These are phyloP conservation scores for Papiliotrema laurentii DNA, from an alignment of 1,284 basidiomycete genomes.

Conservation along the genomic window DNA sequence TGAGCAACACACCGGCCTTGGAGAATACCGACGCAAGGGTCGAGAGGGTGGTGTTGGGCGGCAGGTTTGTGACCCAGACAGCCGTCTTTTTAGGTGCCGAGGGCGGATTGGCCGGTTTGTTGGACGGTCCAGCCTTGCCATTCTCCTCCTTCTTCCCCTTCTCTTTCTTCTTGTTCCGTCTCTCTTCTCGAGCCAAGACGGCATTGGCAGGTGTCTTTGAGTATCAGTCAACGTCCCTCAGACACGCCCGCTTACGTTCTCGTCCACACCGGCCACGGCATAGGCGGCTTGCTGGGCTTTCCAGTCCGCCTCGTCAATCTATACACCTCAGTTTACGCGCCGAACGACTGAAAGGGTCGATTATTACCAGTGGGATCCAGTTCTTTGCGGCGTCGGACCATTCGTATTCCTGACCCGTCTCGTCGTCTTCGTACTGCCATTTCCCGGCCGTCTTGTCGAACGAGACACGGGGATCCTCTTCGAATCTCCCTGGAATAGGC, in stretches of 20 bases:
- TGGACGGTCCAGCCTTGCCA: conserved; percentile 30
- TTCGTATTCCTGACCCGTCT: conserved; percentile 76
- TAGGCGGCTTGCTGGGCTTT: conserved; percentile 89
- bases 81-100: conserved; percentile 68
- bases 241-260: conserved; percentile 61
- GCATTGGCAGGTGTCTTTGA: conserved; percentile 73
- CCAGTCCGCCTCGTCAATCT: conserved; percentile 76
- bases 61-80: conserved; percentile 83
- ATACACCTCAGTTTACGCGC: neutral
- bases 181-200: conserved; percentile 62
- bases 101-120: conserved; percentile 11
- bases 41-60: conserved; percentile 66
- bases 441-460: conserved; percentile 67
- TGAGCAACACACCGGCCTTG: conserved; percentile 86
- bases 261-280: conserved; percentile 81
- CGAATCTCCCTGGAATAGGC: conserved; percentile 55
- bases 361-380: conserved; percentile 77
- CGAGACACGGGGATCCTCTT: conserved; percentile 67
- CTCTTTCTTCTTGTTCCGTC: conserved; percentile 65
- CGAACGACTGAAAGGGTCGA: neutral
- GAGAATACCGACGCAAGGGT: conserved; percentile 79
- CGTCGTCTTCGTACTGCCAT: conserved; percentile 85
- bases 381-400: conserved; percentile 68
- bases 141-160: conserved; percentile 63
- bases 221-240: conserved; percentile 5